Evolutionary conservation across 148 eudicot genomes (phyloP).

Genomic region (Rhododendron mucronatum): DNA sequence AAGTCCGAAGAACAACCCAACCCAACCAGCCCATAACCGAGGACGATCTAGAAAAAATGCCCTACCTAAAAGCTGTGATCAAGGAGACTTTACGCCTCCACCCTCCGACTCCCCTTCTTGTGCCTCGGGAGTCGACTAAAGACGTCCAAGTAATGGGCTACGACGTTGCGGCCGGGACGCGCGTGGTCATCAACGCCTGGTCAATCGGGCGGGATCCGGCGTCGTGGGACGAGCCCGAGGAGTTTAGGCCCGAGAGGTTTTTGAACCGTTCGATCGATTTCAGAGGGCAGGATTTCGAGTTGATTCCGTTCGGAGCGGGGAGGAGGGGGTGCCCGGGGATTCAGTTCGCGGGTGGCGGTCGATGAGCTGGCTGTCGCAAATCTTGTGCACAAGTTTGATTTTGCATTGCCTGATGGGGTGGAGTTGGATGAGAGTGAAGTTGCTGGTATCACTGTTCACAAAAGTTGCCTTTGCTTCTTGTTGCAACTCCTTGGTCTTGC

Average conservation of each 20-base stretch:
- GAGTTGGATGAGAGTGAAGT: not conserved
- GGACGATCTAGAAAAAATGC: not conserved
- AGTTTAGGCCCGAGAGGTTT: not conserved
- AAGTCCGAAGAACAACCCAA: not conserved
- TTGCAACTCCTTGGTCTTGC: not conserved
- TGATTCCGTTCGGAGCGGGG: not conserved
- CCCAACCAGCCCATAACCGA: not conserved
- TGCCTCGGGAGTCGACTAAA: not conserved
- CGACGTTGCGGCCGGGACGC: not conserved
- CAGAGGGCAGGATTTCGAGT: not conserved
- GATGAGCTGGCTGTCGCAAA: not conserved
- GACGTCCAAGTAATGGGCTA: not conserved
- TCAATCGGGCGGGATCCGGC: not conserved
- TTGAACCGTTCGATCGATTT: not conserved
- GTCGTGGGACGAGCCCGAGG: not conserved
- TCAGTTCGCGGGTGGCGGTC: not conserved
- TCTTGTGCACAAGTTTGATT: not conserved
- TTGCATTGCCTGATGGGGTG: not conserved
- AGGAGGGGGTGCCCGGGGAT: not conserved
- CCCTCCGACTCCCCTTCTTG: not conserved
- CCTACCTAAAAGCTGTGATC: not conserved
- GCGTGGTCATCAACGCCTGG: not conserved
- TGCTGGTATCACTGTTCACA: not conserved
- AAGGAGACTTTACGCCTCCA: not conserved
- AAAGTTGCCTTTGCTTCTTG: not conserved